These are phyloP conservation scores for Calonectria henricotiae DNA, from an alignment of 2,329 filamentous ascomycete species.

Conservation along the genomic window DNA sequence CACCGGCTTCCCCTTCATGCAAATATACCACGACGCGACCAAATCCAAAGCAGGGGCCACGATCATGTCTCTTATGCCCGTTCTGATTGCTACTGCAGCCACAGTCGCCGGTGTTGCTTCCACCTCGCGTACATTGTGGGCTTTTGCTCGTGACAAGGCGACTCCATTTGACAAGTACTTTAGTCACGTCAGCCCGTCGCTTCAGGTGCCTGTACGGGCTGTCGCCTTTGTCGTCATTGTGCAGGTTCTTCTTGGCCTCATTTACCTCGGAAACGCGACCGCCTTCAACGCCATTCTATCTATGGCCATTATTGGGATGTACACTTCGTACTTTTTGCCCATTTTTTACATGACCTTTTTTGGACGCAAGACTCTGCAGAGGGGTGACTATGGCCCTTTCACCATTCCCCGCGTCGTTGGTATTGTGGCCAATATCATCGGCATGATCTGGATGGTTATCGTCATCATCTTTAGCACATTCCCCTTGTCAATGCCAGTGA, in stretches of 20 bases:
- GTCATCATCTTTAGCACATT: slow-evolving; percentile 66
- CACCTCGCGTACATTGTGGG: slow-evolving; percentile 59
- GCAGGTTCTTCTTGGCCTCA: slow-evolving; percentile 56
- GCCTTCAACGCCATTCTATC: slow-evolving; percentile 62
- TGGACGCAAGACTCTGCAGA: slow-evolving; percentile 51
- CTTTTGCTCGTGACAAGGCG: slow-evolving; percentile 59
- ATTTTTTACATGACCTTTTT: slow-evolving; percentile 58
- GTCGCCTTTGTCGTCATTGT: slow-evolving; percentile 50
- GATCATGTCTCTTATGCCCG: slow-evolving; percentile 53
- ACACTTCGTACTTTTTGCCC: slow-evolving; percentile 62
- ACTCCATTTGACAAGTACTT: slow-evolving; percentile 59
- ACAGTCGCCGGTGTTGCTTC: slow-evolving; percentile 56
- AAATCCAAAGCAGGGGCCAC: slow-evolving; percentile 49
- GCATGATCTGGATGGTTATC: slow-evolving; percentile 62
- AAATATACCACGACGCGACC: slow-evolving; percentile 58
- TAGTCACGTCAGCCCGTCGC: slow-evolving; percentile 53
- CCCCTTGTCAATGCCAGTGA: slow-evolving; percentile 60
- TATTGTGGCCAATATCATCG: slow-evolving; percentile 59
- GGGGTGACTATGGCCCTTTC: slow-evolving; percentile 49
- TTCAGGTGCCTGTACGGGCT: slow-evolving; percentile 57
- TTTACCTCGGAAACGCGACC: slow-evolving; percentile 62
- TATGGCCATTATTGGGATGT: slow-evolving; percentile 63
- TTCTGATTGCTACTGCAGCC: slow-evolving; percentile 52
- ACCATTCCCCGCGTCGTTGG: slow-evolving; percentile 57
- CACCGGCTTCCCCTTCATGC: slow-evolving; percentile 63